Percentiles rank a stretch among this genome's conserved stretches.
phyloP scores from a whole-genome alignment of 331 rosid genomes.

The Acacia concinna region DNA sequence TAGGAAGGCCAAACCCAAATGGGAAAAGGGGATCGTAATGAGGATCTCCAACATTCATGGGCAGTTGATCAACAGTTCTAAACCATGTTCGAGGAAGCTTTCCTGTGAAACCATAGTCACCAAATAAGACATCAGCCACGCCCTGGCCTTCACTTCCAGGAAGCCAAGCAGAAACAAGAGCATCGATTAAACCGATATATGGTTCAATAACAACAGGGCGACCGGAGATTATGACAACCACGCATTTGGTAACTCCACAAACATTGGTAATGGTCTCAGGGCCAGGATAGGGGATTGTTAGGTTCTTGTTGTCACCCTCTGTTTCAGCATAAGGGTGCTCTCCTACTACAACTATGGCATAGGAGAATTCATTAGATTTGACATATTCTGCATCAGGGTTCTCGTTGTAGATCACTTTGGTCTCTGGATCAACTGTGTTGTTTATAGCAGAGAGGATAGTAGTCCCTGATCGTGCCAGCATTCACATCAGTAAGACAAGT shows the following conservation, averaged over 20 bases:
- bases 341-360: conserved; percentile 49
- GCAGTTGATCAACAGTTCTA: conserved; percentile 43
- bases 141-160: conserved; percentile 50
- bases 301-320: conserved; percentile 39
- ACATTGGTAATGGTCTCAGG: conserved; percentile 37
- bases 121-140: conserved; percentile 45
- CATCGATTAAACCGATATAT: conserved; percentile 31
- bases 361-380: conserved; percentile 33
- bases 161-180: conserved; percentile 55
- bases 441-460: conserved; percentile 41
- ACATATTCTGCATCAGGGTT: conserved; percentile 34
- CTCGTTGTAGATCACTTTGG: conserved; percentile 39
- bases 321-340: conserved; percentile 52
- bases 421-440: conserved; percentile 36
- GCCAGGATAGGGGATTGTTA: conserved; percentile 39
- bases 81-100: conserved; percentile 54
- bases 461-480: conserved; percentile 25
- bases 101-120: conserved; percentile 49
- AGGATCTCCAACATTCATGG: conserved; percentile 49
- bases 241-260: conserved; percentile 43
- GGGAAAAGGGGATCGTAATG: conserved; percentile 46
- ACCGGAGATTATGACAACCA: conserved; percentile 41
- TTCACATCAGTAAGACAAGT: neutral
- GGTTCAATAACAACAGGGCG: conserved; percentile 49
- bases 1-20: conserved; percentile 50